phyloP scores from a whole-genome alignment of 1,139 yeast species.

The Sugiyamaella neomexicana region DNA sequence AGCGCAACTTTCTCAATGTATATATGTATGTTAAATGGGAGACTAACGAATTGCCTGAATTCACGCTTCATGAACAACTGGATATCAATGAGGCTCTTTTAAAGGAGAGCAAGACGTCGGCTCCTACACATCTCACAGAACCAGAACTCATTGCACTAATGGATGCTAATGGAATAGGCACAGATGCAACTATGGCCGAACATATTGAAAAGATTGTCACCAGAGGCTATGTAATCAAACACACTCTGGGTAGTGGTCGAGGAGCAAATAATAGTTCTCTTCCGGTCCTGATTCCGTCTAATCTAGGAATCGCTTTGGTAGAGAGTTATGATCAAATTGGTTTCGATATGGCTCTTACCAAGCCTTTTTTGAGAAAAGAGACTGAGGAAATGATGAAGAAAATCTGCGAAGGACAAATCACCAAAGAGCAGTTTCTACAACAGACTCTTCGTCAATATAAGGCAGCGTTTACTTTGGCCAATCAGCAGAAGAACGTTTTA shows the following conservation, averaged over 20 bases:
- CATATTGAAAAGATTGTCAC: constrained; percentile 79
- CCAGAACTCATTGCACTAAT: constrained; percentile 86
- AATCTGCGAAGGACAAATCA: constrained; percentile 64
- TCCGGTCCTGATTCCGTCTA: constrained; percentile 63
- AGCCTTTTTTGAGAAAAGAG: constrained; percentile 81
- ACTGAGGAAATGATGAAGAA: constrained; percentile 67
- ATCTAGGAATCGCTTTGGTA: constrained; percentile 81
- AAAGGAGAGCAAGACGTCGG: constrained; percentile 71
- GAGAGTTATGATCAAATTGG: constrained; percentile 85
- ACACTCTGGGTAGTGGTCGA: constrained; percentile 1
- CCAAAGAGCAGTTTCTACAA: constrained; percentile 55
- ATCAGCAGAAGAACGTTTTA: constrained; percentile 30
- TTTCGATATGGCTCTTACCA: constrained; percentile 71
- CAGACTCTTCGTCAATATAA: constrained; percentile 62
- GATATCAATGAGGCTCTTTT: constrained; percentile 56
- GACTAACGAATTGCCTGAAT: constrained; percentile 62
- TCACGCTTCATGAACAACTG: constrained; percentile 57
- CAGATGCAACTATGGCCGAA: constrained; percentile 98
- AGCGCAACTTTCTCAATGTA: constrained; percentile 74
- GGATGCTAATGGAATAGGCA: constrained; percentile 98
- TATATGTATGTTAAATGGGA: constrained; percentile 82
- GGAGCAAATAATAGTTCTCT: constrained; percentile 12
- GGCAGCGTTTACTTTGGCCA: constrained; percentile 44
- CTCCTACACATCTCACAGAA: constrained; percentile 86
- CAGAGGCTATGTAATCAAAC: constrained; percentile 65